Evolutionary conservation across 768 basidiomycete genomes (phyloP), one percentile per base, ranked within the genome.

Genomic region (Pholiota molesta): DNA sequence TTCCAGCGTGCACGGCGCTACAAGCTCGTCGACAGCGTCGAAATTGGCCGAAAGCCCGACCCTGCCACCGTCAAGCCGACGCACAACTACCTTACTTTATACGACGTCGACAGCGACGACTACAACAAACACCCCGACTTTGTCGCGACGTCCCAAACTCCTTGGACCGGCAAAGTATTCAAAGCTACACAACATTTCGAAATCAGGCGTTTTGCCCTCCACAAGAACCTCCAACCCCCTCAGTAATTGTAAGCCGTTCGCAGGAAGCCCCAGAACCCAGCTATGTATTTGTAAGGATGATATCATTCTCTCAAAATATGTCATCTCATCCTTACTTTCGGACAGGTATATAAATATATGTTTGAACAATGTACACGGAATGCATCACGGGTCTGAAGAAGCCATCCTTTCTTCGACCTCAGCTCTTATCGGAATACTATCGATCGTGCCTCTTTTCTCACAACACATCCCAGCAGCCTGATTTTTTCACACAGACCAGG

Each of bases 401-500:
- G 52, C 40, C 68, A 77, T 65, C 55, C 76, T 69, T 31, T 62
- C 69, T 44, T 76, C 75, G 2, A 86, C 81, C 59, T 82, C 79
- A 2, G 58, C 67, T 49, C 70, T 67, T 14, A 62, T 69, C 4
- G 86, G 86, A 62, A 86, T 80, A 65, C 85, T 86, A 59, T 86
- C 84, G 66, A 86, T 81, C 2, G 86, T 85, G 0, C 86, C 86
- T 5, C 72, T 70, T 59, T 75, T 81, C 71, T 87, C 85, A 13
- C 86, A 85, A 60, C 84, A 88, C 74, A 87, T 83, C 2, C 81
- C 86, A 7, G 86, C 85, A 16, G 86, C 86, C 86, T 86, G 63
- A 49, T 23, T 7, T 11, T 16, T 35, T n/a, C 2, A 31, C 14
- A 54, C 47, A 10, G 19, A 51, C 29, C n/a, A 47, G n/a, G 29